Base-by-base conservation (phyloP, 768 basidiomycete species). In the Phaeotremella fagi region DNA sequence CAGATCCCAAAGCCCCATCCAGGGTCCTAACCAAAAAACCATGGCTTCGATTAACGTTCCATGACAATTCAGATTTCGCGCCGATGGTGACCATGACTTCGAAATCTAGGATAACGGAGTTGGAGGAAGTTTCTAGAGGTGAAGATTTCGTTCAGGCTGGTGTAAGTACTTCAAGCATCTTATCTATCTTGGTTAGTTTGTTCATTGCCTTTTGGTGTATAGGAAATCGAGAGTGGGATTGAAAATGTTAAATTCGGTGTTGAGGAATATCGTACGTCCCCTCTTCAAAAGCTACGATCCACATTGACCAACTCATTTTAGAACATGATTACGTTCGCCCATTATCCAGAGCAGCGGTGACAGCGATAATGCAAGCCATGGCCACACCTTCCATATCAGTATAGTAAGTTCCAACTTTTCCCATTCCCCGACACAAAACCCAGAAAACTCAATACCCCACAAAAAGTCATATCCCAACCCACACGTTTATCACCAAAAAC, bases 21-120 rank as follows among this genome's bases (percentile, higher is more conserved):
- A 45, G 56, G 3, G 50, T 69, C 3, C 45, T 61, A 16, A 45
- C 61, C 24, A 61, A 63, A 27, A 67, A 71, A 51, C 60, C 72
- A 25, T 73, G 67, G 59, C 52, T 71, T 24, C 50, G 64, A 2
- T 52, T 70, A 59, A 64, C 57, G 4, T 68, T 71, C 52, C 57
- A 62, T 42, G 72, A 73, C 47, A 70, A 68, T 44, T 68, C 66
- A 2, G 72, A 73, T 55, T 73, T 73, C 37, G 72, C 72, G 23
- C 60, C 64, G 3, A 41, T 68, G 38, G 67, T 57, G 12, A 47
- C 57, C 7, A 33, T 36, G 43, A 50, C 47, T 50, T 37, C 36
- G 25, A 38, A 55, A 45, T 29, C 41, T 43, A 41, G 55, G 45
- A 50, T 49, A 31, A 57, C 51, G n/a, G 61, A 60, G 33, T 50